These are phyloP conservation scores for Beauveria medogensis DNA, from an alignment of 2,329 filamentous ascomycete species.

Conservation along the genomic window DNA sequence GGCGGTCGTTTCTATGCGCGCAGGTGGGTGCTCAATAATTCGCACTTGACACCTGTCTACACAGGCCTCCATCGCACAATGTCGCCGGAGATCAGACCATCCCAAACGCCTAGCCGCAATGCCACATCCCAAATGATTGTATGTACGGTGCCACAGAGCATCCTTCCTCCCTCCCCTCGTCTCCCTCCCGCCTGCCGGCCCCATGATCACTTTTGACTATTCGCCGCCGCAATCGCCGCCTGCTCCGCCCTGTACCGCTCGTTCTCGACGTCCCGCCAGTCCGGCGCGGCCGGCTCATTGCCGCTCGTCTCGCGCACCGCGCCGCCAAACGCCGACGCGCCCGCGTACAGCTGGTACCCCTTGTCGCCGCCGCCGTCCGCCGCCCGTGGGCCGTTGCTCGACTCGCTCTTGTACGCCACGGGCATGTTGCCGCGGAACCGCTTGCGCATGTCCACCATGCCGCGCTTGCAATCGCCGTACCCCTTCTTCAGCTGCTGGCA, in stretches of 20 bases:
- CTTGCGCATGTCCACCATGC: slow-evolving; percentile 98
- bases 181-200: background rate
- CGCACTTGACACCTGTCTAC: background rate
- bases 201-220: background rate
- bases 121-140: background rate
- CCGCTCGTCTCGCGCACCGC: slow-evolving; percentile 58
- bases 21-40: background rate
- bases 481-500: slow-evolving; percentile 92
- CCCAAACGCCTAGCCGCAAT: slow-evolving; percentile 3
- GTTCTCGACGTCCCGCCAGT: slow-evolving; percentile 60
- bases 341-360: slow-evolving; percentile 70
- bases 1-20: background rate
- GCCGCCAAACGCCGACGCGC: slow-evolving; percentile 60
- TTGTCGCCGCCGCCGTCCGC: slow-evolving; percentile 43
- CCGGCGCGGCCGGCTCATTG: slow-evolving; percentile 52
- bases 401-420: slow-evolving; percentile 55
- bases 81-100: background rate
- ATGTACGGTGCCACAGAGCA: background rate
- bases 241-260: slow-evolving; percentile 42
- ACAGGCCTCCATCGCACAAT: background rate
- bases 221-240: slow-evolving; percentile 17
- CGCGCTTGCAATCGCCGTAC: slow-evolving; percentile 90
- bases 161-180: background rate
- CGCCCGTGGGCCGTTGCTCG: slow-evolving; percentile 31
- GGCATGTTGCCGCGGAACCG: slow-evolving; percentile 92